phyloP scores from a whole-genome alignment of 192 early-diverging fungal species.

The Mortierella alpina region DNA sequence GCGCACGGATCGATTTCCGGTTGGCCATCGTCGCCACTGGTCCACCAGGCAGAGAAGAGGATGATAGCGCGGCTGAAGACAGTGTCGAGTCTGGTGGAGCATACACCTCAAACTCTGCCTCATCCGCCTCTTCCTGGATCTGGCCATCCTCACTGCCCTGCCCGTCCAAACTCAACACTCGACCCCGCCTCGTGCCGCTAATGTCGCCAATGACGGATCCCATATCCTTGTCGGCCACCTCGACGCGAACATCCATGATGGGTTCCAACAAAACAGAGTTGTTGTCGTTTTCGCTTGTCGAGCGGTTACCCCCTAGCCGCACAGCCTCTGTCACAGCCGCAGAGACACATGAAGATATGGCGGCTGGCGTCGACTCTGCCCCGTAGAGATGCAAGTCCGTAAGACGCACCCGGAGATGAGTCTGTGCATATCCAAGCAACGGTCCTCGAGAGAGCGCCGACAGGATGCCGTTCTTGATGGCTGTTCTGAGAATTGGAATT shows the following conservation, averaged over 20 bases:
- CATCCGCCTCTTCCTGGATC: slow-evolving; percentile 31
- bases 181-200: slow-evolving; percentile 78
- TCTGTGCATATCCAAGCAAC: slow-evolving; percentile 81
- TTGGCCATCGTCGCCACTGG: slow-evolving; percentile 46
- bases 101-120: slow-evolving; percentile 56
- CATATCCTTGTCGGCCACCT: slow-evolving; percentile 76
- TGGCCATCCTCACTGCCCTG: slow-evolving; percentile 27
- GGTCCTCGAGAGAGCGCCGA: slow-evolving; percentile 80
- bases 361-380: slow-evolving; percentile 64
- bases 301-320: slow-evolving; percentile 24
- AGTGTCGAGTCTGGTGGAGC: slow-evolving; percentile 59
- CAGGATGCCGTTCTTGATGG: slow-evolving; percentile 74
- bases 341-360: slow-evolving; percentile 72
- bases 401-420: slow-evolving; percentile 66
- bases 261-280: slow-evolving; percentile 78
- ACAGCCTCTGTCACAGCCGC: slow-evolving; percentile 71
- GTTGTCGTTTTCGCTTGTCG: neutral
- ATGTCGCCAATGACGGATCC: slow-evolving; percentile 86
- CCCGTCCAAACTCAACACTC: slow-evolving; percentile 70
- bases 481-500: slow-evolving; percentile 45
- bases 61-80: neutral
- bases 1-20: slow-evolving; percentile 63
- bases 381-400: slow-evolving; percentile 67
- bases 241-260: slow-evolving; percentile 79
- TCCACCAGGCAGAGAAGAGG: neutral